These are phyloP conservation scores for Botrytis sinoallii DNA, from an alignment of 2,329 filamentous ascomycete species.

Conservation along the genomic window DNA sequence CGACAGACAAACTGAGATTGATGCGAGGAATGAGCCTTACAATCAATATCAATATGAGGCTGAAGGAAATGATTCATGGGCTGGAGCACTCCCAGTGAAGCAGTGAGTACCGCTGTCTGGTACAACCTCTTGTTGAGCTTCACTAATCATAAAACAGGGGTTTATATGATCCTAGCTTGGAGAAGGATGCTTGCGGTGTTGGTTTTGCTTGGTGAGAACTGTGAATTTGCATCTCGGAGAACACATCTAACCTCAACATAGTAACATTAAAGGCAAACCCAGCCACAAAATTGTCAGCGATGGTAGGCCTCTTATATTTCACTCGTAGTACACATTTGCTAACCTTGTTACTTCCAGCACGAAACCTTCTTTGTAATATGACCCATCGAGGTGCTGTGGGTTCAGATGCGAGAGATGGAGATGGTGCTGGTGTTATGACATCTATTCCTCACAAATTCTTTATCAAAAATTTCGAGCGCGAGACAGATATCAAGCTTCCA, in stretches of 20 bases:
- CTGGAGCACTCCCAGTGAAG: conserved; percentile 91
- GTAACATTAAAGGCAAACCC: conserved; percentile 93
- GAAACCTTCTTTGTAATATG: conserved; percentile 98
- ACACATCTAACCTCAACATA: conserved; percentile 41
- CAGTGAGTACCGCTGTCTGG: conserved; percentile 53
- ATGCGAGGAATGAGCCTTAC: conserved; percentile 58
- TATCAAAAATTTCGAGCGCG: conserved; percentile 93
- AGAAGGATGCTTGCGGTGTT: conserved; percentile 99
- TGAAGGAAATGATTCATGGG: conserved; percentile 84
- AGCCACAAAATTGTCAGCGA: conserved; percentile 99
- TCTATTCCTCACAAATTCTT: conserved; percentile 99
- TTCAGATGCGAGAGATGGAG: conserved; percentile 95
- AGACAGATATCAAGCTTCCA: conserved; percentile 84
- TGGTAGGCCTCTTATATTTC: conserved; percentile 54
- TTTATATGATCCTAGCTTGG: conserved; percentile 91
- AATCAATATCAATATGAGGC: conserved; percentile 81
- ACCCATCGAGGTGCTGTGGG: conserved; percentile 98
- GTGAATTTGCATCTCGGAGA: not conserved
- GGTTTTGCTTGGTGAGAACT: conserved; percentile 87
- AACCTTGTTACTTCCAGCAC: conserved; percentile 54
- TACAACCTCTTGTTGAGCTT: not conserved
- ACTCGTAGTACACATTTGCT: conserved; percentile 28
- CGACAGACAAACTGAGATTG: conserved; percentile 62
- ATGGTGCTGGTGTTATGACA: conserved; percentile 99
- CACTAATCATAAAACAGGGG: conserved; percentile 48